Percentiles rank a stretch among this genome's conserved stretches.
These are phyloP conservation scores for Rhinocladiella similis DNA, from an alignment of 2,329 filamentous ascomycete species.

Conservation along the genomic window DNA sequence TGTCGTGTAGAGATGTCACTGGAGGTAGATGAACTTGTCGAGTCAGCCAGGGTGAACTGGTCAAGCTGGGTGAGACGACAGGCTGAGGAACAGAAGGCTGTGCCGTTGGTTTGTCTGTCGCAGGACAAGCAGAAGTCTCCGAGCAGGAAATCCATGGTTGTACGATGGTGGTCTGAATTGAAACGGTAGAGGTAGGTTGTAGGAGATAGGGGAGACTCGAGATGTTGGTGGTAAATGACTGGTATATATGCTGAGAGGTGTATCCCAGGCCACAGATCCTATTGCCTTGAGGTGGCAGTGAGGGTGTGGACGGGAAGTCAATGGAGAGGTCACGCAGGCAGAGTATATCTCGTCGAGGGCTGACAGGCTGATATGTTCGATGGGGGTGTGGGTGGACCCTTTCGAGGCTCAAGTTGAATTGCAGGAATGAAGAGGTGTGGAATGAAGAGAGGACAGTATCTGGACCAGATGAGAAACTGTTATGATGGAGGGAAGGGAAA, in stretches of 20 bases:
- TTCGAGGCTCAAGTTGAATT: background rate
- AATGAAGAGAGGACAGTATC: background rate
- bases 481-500: background rate
- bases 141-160: conserved; percentile 60
- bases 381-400: background rate
- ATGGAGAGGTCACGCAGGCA: conserved; percentile 4
- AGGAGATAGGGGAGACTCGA: background rate
- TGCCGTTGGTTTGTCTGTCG: conserved; percentile 80
- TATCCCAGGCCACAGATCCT: background rate
- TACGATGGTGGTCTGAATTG: conserved; percentile 4
- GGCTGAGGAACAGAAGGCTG: conserved; percentile 87
- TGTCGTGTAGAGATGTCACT: conserved; percentile 35
- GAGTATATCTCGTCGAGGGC: background rate
- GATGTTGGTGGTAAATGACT: conserved; percentile 2
- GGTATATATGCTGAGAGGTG: conserved; percentile 13
- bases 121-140: conserved; percentile 93
- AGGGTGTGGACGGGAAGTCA: background rate
- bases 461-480: background rate
- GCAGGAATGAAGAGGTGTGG: background rate
- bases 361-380: background rate
- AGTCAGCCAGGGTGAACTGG: conserved; percentile 33
- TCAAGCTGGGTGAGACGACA: conserved; percentile 88
- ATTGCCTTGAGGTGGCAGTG: background rate
- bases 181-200: background rate
- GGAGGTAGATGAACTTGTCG: conserved; percentile 35